Evolutionary conservation across 768 basidiomycete genomes (phyloP).

Genomic region (Megacollybia marginata): DNA sequence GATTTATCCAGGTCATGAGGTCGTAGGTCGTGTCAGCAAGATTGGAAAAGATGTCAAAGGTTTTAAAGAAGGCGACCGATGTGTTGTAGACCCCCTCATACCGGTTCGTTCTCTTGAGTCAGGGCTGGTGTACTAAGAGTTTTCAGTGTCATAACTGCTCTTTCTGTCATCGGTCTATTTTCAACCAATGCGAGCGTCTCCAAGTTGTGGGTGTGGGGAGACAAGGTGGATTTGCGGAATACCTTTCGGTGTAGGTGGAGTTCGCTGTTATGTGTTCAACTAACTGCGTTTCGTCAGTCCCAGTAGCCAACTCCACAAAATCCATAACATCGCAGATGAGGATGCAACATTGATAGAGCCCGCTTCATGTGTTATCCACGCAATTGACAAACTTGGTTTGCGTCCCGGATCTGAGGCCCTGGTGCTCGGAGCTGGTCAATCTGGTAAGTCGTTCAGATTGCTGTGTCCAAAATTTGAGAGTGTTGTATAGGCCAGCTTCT

Average conservation of each 20-base stretch:
- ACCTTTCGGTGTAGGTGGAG: conserved; percentile 49
- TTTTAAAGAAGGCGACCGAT: conserved; percentile 44
- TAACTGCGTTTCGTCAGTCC: neutral
- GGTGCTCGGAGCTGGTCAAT: conserved; percentile 69
- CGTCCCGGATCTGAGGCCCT: conserved; percentile 68
- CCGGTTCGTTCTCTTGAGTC: conserved; percentile 25
- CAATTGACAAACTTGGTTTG: conserved; percentile 64
- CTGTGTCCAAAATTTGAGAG: neutral
- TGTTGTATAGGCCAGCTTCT: conserved; percentile 54
- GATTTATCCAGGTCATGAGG: conserved; percentile 64
- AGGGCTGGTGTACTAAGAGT: neutral
- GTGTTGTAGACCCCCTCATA: conserved; percentile 52
- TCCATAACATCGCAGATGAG: conserved; percentile 68
- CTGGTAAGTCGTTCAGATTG: conserved; percentile 23
- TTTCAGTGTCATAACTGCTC: conserved; percentile 54
- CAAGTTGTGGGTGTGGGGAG: conserved; percentile 52
- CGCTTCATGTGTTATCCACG: conserved; percentile 74
- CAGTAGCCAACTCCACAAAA: conserved; percentile 49
- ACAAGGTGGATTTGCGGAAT: conserved; percentile 71
- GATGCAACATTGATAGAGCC: conserved; percentile 75
- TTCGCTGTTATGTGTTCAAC: neutral
- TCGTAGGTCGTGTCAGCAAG: conserved; percentile 45
- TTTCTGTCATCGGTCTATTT: conserved; percentile 65
- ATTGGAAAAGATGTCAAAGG: conserved; percentile 51
- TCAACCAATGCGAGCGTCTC: conserved; percentile 66